These are phyloP conservation scores for Neurospora pannonica DNA, from an alignment of 495 filamentous ascomycete genomes.

Conservation along the genomic window DNA sequence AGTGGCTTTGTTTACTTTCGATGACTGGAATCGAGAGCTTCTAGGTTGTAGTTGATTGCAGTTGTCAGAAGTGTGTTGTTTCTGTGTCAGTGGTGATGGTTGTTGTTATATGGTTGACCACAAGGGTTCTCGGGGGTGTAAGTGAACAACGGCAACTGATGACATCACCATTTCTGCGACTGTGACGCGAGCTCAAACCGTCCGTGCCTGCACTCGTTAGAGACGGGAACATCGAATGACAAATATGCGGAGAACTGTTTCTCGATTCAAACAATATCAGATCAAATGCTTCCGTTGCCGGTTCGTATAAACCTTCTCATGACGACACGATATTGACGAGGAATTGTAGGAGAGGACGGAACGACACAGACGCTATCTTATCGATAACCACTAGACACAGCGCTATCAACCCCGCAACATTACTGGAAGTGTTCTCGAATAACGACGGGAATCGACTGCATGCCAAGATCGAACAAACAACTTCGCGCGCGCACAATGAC, in stretches of 20 bases:
- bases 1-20: neutral
- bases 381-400: neutral
- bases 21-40: neutral
- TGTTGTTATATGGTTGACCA: neutral
- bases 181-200: neutral
- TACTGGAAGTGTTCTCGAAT: neutral
- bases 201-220: neutral
- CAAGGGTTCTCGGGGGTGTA: neutral
- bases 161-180: neutral
- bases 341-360: too few relatives aligned
- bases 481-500: neutral
- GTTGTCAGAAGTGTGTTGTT: too few relatives aligned
- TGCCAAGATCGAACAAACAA: neutral
- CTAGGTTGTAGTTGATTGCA: neutral
- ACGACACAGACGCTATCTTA: neutral
- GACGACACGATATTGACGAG: neutral
- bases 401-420: neutral
- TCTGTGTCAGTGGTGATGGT: too few relatives aligned
- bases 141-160: neutral
- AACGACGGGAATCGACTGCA: neutral
- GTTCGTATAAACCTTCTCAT: neutral
- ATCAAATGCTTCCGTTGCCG: neutral
- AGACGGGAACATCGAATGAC: neutral
- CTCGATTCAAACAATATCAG: neutral
- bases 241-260: neutral